phyloP scores from a whole-genome alignment of 345 rosid genomes.

The Eucalyptus virginea region DNA sequence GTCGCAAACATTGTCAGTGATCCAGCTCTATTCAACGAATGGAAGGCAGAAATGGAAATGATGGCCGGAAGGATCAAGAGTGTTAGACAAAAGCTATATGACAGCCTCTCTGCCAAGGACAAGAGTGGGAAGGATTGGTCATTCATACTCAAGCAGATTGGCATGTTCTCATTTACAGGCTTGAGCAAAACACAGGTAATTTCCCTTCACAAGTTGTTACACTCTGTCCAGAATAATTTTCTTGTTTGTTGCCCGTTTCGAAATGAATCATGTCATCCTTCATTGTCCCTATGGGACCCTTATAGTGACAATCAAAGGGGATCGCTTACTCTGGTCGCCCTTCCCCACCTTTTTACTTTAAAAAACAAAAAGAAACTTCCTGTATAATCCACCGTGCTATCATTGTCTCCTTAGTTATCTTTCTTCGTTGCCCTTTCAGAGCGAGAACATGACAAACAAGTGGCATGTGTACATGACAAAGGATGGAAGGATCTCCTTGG shows the following conservation, averaged over 20 bases:
- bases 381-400: background rate
- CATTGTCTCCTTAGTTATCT: background rate
- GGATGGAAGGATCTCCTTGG: constrained; percentile 93
- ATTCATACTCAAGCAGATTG: constrained; percentile 81
- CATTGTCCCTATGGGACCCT: background rate
- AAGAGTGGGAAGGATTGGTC: constrained; percentile 96
- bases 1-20: constrained; percentile 90
- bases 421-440: constrained; percentile 8
- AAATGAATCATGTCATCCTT: background rate
- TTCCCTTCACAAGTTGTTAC: background rate
- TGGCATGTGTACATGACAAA: constrained; percentile 97
- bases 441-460: constrained; percentile 82
- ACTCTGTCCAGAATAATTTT: background rate
- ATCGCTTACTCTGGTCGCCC: background rate
- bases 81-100: constrained; percentile 66
- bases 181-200: constrained; percentile 83
- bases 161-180: constrained; percentile 99
- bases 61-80: constrained; percentile 96
- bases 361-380: background rate
- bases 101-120: constrained; percentile 67
- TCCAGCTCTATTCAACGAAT: constrained; percentile 65
- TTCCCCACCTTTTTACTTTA: background rate
- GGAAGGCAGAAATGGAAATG: constrained; percentile 97
- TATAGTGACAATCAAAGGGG: background rate
- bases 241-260: background rate